phyloP scores from a whole-genome alignment of 139 green algal species.

The Chlorella sp. region DNA sequence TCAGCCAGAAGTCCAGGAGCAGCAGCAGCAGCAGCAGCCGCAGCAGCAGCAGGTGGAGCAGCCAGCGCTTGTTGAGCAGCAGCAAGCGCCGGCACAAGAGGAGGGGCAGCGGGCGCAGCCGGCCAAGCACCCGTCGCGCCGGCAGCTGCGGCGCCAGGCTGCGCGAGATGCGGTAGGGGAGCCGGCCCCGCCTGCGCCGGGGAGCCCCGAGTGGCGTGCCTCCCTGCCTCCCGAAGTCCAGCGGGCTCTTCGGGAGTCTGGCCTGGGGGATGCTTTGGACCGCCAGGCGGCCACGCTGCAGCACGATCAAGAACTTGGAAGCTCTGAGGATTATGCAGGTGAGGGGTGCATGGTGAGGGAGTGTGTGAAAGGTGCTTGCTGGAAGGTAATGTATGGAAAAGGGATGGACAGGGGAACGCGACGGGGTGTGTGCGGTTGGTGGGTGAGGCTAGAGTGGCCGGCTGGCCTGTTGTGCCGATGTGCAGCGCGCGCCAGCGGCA shows the following conservation, averaged over 20 bases:
- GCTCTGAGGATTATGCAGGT: neutral
- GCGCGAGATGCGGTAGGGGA: neutral
- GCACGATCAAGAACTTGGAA: neutral
- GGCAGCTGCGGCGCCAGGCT: neutral
- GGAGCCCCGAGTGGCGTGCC: neutral
- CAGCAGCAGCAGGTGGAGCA: neutral
- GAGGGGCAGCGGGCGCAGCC: neutral
- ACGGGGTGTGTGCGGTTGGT: neutral
- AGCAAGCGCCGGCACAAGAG: neutral
- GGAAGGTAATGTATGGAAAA: no score
- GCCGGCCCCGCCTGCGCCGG: neutral
- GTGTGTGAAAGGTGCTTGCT: neutral
- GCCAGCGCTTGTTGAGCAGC: no score
- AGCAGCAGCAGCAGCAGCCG: neutral
- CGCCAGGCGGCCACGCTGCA: neutral
- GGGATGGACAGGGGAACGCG: no score
- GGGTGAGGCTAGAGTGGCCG: neutral
- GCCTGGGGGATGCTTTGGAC: neutral
- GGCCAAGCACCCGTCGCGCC: neutral
- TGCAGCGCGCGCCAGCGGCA: neutral
- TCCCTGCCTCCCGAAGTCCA: constrained; percentile 1
- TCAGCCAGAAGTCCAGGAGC: neutral
- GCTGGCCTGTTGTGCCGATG: neutral
- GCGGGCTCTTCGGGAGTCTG: neutral
- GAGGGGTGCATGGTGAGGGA: neutral